Conservation (phyloP, 2,329 filamentous ascomycete species). For the Mariannaea elegans region DNA sequence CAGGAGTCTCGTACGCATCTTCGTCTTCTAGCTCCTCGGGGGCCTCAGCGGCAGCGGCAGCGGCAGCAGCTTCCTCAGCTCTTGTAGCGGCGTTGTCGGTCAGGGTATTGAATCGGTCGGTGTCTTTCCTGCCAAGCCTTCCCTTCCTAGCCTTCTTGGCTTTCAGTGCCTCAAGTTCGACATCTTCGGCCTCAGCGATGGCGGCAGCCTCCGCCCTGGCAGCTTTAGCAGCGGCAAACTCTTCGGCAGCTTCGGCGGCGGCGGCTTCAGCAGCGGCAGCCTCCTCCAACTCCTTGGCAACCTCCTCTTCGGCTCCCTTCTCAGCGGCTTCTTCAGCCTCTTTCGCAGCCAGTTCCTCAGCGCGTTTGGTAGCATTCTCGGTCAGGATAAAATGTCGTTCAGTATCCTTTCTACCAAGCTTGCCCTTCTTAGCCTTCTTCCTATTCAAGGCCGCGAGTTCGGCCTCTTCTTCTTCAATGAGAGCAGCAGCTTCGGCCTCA, state of each 20-base stretch:
- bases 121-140: conserved; percentile 55
- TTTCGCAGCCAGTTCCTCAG: conserved; percentile 25
- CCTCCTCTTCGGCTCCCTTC: conserved; percentile 26
- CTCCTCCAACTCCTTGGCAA: conserved; percentile 24
- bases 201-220: conserved; percentile 19
- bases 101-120: conserved; percentile 54
- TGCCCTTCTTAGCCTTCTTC: conserved; percentile 37
- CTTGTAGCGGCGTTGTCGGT: conserved; percentile 46
- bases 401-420: conserved; percentile 36
- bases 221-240: not conserved
- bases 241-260: conserved; percentile 15
- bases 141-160: conserved; percentile 59
- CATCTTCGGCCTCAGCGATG: conserved; percentile 15
- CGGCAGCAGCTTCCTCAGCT: conserved; percentile 51
- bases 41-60: conserved; percentile 28
- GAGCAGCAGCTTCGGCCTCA: conserved; percentile 15
- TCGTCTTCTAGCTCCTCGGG: conserved; percentile 17
- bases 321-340: conserved; percentile 31
- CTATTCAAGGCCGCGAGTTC: conserved; percentile 24
- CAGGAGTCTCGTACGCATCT: conserved; percentile 14
- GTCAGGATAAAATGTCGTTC: conserved; percentile 30
- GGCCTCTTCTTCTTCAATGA: conserved; percentile 14
- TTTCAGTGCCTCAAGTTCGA: conserved; percentile 24
- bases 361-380: not conserved
- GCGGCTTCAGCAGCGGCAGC: conserved; percentile 15